A percentile compares a stretch with the other conserved stretches of the same genome.
phyloP scores from a whole-genome alignment of 2,329 filamentous ascomycete species.

The Aspergillus jensenii region DNA sequence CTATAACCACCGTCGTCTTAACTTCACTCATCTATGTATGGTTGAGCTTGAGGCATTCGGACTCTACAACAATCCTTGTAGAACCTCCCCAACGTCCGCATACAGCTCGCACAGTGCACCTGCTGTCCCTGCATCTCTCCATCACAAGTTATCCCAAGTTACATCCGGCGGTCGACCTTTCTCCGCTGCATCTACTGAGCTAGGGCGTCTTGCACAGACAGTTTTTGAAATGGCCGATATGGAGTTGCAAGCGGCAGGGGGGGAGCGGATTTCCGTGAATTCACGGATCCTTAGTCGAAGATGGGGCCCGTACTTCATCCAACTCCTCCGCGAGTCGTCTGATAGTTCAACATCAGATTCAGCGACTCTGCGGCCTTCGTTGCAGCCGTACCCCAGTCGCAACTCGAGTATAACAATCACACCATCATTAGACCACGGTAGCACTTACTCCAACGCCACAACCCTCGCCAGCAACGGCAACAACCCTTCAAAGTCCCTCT shows the following conservation, averaged over 20 bases:
- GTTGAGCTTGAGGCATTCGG: slow-evolving; percentile 97
- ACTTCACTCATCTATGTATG: slow-evolving; percentile 95
- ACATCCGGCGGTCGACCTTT: slow-evolving; percentile 75
- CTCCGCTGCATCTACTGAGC: slow-evolving; percentile 75
- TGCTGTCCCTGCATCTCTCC: slow-evolving; percentile 57
- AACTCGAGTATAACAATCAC: slow-evolving; percentile 88
- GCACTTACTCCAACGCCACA: slow-evolving; percentile 44
- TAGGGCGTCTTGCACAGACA: slow-evolving; percentile 76
- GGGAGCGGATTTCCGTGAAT: slow-evolving; percentile 90
- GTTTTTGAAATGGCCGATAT: slow-evolving; percentile 91
- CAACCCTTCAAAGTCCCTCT: slow-evolving; percentile 32
- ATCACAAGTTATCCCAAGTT: slow-evolving; percentile 49
- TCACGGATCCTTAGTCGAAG: slow-evolving; percentile 81
- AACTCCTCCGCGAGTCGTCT: slow-evolving; percentile 77
- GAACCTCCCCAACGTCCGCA: slow-evolving; percentile 72
- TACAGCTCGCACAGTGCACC: slow-evolving; percentile 82
- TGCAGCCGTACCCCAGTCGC: slow-evolving; percentile 59
- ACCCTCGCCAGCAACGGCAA: slow-evolving; percentile 39
- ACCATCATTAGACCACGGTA: slow-evolving; percentile 47
- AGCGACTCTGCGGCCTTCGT: slow-evolving; percentile 68
- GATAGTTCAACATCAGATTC: slow-evolving; percentile 70
- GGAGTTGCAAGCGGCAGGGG: slow-evolving; percentile 90
- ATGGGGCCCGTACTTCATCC: slow-evolving; percentile 96
- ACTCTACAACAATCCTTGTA: slow-evolving; percentile 91
- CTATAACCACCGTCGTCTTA: slow-evolving; percentile 96